Base-by-base conservation (phyloP, 371 early-diverging fungal species). In the Mucor irregularis region DNA sequence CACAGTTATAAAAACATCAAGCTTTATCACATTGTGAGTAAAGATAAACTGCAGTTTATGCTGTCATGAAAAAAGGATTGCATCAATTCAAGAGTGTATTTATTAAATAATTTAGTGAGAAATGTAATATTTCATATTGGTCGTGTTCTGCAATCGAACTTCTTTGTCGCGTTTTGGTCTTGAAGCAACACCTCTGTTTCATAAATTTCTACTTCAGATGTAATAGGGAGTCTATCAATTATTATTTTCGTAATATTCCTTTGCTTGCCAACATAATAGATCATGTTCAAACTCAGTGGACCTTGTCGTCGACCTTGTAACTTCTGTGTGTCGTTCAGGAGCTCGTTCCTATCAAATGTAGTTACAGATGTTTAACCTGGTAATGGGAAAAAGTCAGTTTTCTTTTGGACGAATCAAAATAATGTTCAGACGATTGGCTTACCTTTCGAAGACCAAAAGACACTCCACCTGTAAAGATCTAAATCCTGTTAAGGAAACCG, bases 1-100 rank as follows among this genome's bases (percentile, higher is more conserved):
- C 40, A 50, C 51, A 50, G 39, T 39, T 50, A 50, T 47, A 39
- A 50, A 50, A 50, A 50, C 39, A 47, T 56, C 40, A 19, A 48
- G 40, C 46, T 56, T 56, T 56, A 44, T 55, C 39, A 59, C 31
- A 59, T 59, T 53, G 60, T 59, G 46, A 52, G 46, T 53, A 48
- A 48, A 40, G 47, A 52, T 40, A 49, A 48, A 40, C 38, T 46
- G 47, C 46, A 55, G 55, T 13, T 17, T 55, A 55, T 55, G 29
- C n/a, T 56, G 24, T 56, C 40, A 22, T 56, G 25, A 48, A 56
- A 53, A 53, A 53, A 50, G 19, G 45, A 25, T 24, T 33, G 24
- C 35, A 53, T 44, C 33, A 33, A 53, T 44, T 53, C 45, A 53
- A 24, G 54, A 26, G 43, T 29, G 44, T 44, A 44, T 53, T 44